phyloP scores from a whole-genome alignment of 345 rosid genomes.

The Salix dunnii region DNA sequence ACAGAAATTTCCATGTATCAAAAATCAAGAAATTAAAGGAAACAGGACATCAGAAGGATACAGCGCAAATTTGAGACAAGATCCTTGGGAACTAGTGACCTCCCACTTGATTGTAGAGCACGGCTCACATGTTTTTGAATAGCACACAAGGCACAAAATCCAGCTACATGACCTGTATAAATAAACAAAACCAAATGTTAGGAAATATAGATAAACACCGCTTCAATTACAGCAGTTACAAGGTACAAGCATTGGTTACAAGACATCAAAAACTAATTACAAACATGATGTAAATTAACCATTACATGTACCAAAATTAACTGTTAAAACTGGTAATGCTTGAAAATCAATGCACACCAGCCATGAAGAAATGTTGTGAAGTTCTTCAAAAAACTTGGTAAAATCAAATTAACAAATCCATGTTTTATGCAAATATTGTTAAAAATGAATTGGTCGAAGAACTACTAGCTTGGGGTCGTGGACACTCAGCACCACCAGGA shows the following conservation, averaged over 20 bases:
- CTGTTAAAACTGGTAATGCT: background rate
- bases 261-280: background rate
- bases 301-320: background rate
- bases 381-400: background rate
- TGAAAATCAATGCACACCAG: background rate
- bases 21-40: background rate
- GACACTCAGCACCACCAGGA: background rate
- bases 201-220: background rate
- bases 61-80: conserved; percentile 88
- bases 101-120: conserved; percentile 71
- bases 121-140: conserved; percentile 89
- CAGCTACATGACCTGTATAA: conserved; percentile 77
- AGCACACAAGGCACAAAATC: conserved; percentile 96
- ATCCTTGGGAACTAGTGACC: conserved; percentile 71
- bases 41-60: conserved; percentile 45
- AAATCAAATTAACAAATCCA: background rate
- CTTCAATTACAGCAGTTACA: background rate
- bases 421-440: background rate
- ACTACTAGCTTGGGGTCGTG: background rate
- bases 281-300: background rate
- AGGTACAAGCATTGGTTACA: background rate
- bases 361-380: background rate
- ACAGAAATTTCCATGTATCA: background rate
- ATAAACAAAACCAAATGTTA: conserved; percentile 3
- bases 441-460: background rate